phyloP scores from a whole-genome alignment of 129 eudicot genomes.

The Heracleum sosnowskyi region DNA sequence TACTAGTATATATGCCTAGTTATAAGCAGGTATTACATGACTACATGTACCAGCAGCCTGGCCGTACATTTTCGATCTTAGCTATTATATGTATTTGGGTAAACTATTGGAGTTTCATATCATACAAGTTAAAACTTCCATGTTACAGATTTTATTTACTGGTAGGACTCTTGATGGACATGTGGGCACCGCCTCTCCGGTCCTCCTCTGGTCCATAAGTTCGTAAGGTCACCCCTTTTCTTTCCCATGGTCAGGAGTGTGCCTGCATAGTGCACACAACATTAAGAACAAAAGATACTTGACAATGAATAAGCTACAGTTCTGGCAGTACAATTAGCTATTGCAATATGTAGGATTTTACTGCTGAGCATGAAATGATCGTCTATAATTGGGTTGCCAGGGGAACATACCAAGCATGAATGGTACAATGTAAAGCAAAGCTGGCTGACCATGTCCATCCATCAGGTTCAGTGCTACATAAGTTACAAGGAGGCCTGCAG shows the following conservation, averaged over 20 bases:
- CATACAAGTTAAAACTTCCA: conserved; percentile 16
- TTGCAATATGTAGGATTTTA: background rate
- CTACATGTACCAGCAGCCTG: background rate
- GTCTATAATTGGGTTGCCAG: background rate
- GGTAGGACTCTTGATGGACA: conserved; percentile 51
- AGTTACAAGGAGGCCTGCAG: conserved; percentile 79
- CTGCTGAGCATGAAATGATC: background rate
- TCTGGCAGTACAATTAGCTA: background rate
- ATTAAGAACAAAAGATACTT: background rate
- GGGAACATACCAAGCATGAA: conserved; percentile 62
- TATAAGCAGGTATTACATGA: background rate
- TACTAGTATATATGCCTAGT: background rate
- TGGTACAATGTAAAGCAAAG: conserved; percentile 95
- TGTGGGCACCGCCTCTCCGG: conserved; percentile 90
- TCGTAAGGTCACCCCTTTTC: conserved; percentile 68
- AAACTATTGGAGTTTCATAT: background rate
- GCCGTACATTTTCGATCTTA: background rate
- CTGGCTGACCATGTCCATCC: conserved; percentile 99
- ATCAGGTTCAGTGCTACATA: conserved; percentile 90
- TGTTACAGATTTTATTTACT: conserved; percentile 19
- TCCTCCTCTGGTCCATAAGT: conserved; percentile 75
- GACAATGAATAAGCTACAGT: background rate
- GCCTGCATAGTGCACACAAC: conserved; percentile 33
- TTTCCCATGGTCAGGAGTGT: conserved; percentile 63
- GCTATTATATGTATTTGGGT: background rate